Evolutionary conservation across 2,329 filamentous ascomycete species (phyloP).

Genomic region (Chaetoscypha palmicola): DNA sequence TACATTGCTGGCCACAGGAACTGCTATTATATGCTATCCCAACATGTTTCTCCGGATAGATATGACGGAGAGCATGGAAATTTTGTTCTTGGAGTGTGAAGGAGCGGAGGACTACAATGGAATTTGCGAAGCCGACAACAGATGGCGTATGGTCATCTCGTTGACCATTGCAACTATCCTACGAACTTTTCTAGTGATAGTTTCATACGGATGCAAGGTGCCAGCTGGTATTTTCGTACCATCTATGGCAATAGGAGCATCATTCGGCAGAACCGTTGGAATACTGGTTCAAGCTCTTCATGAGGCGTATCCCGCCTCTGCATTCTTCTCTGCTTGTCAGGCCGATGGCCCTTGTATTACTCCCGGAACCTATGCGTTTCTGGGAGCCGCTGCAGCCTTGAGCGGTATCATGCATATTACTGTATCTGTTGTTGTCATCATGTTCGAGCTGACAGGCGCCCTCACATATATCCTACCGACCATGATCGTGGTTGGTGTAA

Average conservation of each 20-base stretch:
- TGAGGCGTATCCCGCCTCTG: constrained; percentile 71
- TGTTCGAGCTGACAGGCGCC: constrained; percentile 98
- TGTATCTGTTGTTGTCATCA: constrained; percentile 94
- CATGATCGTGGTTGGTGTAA: constrained; percentile 98
- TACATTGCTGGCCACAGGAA: constrained; percentile 72
- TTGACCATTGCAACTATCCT: constrained; percentile 73
- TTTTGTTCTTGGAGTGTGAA: constrained; percentile 89
- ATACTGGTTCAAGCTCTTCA: constrained; percentile 88
- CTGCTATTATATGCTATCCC: constrained; percentile 90
- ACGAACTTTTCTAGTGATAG: constrained; percentile 77
- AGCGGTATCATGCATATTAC: constrained; percentile 98
- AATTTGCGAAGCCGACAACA: constrained; percentile 72
- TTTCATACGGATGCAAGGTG: constrained; percentile 97
- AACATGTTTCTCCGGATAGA: constrained; percentile 94
- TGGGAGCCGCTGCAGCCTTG: constrained; percentile 84
- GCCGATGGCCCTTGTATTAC: constrained; percentile 95
- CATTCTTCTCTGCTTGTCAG: constrained; percentile 82
- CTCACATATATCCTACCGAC: constrained; percentile 94
- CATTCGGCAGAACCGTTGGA: constrained; percentile 88
- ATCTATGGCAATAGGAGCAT: constrained; percentile 94
- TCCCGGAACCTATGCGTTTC: constrained; percentile 91
- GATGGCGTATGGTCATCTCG: constrained; percentile 72
- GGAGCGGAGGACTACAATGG: constrained; percentile 82
- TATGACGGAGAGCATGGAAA: constrained; percentile 99
- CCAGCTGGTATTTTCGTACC: constrained; percentile 97